phyloP scores from a whole-genome alignment of 306 rosid species.

The Cucumis cinereus region DNA sequence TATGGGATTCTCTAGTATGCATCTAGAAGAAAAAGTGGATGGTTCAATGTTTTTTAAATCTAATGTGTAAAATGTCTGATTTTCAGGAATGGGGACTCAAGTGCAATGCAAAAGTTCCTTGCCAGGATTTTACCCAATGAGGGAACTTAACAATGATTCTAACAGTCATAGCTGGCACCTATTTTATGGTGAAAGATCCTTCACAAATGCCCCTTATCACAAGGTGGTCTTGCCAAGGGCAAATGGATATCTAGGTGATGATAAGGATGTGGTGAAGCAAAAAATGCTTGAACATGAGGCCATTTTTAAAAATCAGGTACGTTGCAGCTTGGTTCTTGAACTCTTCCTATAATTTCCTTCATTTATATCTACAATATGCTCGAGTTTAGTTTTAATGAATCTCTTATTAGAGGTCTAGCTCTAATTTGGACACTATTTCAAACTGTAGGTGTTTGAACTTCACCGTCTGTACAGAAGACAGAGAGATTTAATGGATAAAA shows the following conservation, averaged over 20 bases:
- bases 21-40: background rate
- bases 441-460: constrained; percentile 31
- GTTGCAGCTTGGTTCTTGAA: background rate
- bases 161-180: constrained; percentile 69
- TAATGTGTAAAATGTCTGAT: background rate
- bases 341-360: background rate
- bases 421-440: background rate
- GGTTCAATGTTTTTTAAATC: background rate
- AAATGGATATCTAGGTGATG: constrained; percentile 41
- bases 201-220: constrained; percentile 46
- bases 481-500: constrained; percentile 30
- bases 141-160: constrained; percentile 88
- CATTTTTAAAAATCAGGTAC: constrained; percentile 68
- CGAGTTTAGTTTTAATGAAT: background rate
- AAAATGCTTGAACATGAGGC: constrained; percentile 91
- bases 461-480: constrained; percentile 37
- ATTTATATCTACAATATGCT: background rate
- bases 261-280: constrained; percentile 65
- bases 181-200: constrained; percentile 45
- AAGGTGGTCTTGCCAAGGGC: constrained; percentile 36
- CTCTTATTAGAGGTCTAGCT: background rate
- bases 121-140: constrained; percentile 69
- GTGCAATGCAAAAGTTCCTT: constrained; percentile 54
- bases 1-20: background rate
- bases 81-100: constrained; percentile 89